Percentiles rank a stretch among this genome's conserved stretches.
These are phyloP conservation scores for Trametes cinnabarina DNA, from an alignment of 768 basidiomycete genomes.

Conservation along the genomic window DNA sequence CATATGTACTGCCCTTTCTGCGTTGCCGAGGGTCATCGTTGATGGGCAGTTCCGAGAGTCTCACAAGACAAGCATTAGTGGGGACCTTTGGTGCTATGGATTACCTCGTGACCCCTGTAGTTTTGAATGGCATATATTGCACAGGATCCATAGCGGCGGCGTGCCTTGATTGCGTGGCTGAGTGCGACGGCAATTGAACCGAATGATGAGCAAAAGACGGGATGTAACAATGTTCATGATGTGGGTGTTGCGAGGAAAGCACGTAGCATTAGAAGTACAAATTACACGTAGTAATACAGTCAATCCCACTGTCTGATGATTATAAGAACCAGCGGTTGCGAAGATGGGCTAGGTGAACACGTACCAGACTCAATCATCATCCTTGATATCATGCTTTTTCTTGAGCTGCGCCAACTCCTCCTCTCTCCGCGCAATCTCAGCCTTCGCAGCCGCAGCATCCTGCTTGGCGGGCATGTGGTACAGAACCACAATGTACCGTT, in stretches of 20 bases:
- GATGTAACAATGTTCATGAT: too few relatives aligned
- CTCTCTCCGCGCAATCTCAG: conserved; percentile 87
- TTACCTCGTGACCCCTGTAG: not conserved
- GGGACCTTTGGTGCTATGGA: not conserved
- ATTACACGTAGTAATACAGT: not conserved
- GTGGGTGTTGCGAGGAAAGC: too few relatives aligned
- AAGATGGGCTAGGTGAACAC: not conserved
- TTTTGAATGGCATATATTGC: not conserved
- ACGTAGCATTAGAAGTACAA: too few relatives aligned
- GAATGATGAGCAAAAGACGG: too few relatives aligned
- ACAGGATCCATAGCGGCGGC: too few relatives aligned
- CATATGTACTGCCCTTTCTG: conserved; percentile 60
- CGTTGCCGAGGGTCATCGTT: conserved; percentile 14
- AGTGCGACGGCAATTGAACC: too few relatives aligned
- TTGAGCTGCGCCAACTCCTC: conserved; percentile 87
- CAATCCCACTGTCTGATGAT: not conserved
- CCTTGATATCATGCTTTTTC: conserved; percentile 75
- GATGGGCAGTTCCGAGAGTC: too few relatives aligned
- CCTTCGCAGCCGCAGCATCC: conserved; percentile 89
- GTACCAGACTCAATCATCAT: conserved; percentile 52
- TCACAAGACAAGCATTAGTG: too few relatives aligned
- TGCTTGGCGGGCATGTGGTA: conserved; percentile 99
- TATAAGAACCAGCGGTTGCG: too few relatives aligned
- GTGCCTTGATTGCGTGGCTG: too few relatives aligned
- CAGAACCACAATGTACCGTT: conserved; percentile 96